Evolutionary conservation across 768 basidiomycete genomes (phyloP).

Genomic region (Agrocybe chaxingu): DNA sequence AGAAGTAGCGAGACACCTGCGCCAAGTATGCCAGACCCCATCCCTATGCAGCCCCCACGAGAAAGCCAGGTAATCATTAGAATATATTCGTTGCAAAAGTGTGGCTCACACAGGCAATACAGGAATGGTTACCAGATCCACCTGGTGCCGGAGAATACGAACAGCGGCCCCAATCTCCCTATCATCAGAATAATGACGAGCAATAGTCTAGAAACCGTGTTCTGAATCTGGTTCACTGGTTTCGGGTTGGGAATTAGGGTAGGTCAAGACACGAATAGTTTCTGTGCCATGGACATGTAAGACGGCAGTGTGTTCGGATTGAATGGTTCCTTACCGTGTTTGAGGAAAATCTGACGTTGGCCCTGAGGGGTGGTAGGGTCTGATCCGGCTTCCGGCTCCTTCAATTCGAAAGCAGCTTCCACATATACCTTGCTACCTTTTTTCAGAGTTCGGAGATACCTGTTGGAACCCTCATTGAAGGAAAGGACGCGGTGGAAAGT

Average conservation of each 20-base stretch:
- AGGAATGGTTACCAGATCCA: conserved; percentile 34
- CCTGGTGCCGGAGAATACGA: conserved; percentile 23
- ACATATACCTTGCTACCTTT: conserved; percentile 80
- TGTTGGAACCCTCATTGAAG: conserved; percentile 60
- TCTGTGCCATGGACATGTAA: conserved; percentile 35
- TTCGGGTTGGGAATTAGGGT: conserved; percentile 15
- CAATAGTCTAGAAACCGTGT: conserved; percentile 1
- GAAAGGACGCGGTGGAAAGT: conserved; percentile 80
- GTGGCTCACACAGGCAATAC: conserved; percentile 8
- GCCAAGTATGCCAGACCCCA: conserved; percentile 30
- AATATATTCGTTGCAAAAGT: conserved; percentile 1
- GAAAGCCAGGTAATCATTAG: conserved; percentile 15
- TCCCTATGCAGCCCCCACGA: conserved; percentile 13
- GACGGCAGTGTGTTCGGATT: neutral
- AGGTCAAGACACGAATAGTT: conserved; percentile 44
- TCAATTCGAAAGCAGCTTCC: conserved; percentile 74
- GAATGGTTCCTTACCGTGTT: conserved; percentile 55
- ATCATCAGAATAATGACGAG: conserved; percentile 21
- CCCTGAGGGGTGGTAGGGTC: conserved; percentile 66
- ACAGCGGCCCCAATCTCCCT: conserved; percentile 36
- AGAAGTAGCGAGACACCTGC: conserved; percentile 30
- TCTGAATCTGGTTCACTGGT: conserved; percentile 7
- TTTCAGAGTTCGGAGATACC: conserved; percentile 58
- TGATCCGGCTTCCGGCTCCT: conserved; percentile 64
- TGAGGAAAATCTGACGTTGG: conserved; percentile 79